A percentile compares a stretch with the other conserved stretches of the same genome.
These are phyloP conservation scores for Holtermannia corniformis DNA, from an alignment of 768 basidiomycete species.

Conservation along the genomic window DNA sequence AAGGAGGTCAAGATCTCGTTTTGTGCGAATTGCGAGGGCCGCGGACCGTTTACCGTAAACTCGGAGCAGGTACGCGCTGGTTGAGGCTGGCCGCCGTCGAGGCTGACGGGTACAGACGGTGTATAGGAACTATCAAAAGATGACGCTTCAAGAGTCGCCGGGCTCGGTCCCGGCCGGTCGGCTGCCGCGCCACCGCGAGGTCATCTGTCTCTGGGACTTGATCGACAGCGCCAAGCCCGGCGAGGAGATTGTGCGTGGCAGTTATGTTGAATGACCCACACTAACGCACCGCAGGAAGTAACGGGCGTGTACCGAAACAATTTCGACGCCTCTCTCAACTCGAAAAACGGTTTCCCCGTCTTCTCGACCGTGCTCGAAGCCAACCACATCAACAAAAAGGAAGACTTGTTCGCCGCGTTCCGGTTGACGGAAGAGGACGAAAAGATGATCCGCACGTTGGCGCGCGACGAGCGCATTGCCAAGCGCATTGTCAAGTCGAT, in stretches of 20 bases:
- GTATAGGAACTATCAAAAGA: slow-evolving; percentile 96
- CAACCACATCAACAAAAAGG: slow-evolving; percentile 98
- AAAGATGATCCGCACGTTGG: slow-evolving; percentile 73
- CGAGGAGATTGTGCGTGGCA: slow-evolving; percentile 75
- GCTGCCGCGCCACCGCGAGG: slow-evolving; percentile 90
- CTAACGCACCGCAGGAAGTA: slow-evolving; percentile 68
- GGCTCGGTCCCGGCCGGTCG: slow-evolving; percentile 97
- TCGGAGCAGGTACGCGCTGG: slow-evolving; percentile 68
- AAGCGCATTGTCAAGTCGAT: slow-evolving; percentile 98
- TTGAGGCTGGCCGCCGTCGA: neutral
- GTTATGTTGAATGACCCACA: slow-evolving; percentile 8
- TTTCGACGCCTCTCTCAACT: slow-evolving; percentile 94
- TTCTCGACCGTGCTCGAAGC: slow-evolving; percentile 98
- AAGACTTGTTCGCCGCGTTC: slow-evolving; percentile 97
- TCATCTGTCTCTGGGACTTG: slow-evolving; percentile 92
- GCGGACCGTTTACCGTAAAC: slow-evolving; percentile 92
- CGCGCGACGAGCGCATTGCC: slow-evolving; percentile 84
- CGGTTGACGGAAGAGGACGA: slow-evolving; percentile 95
- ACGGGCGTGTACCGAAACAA: slow-evolving; percentile 98
- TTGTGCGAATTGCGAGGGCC: slow-evolving; percentile 86
- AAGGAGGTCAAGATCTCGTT: slow-evolving; percentile 89
- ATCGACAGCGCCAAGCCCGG: slow-evolving; percentile 98
- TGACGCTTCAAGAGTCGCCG: slow-evolving; percentile 96
- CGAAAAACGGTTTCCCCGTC: slow-evolving; percentile 98
- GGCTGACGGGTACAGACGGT: slow-evolving; percentile 61